These are phyloP conservation scores for Cynanchum wilfordii DNA, from an alignment of 257 asterid species.

Conservation along the genomic window DNA sequence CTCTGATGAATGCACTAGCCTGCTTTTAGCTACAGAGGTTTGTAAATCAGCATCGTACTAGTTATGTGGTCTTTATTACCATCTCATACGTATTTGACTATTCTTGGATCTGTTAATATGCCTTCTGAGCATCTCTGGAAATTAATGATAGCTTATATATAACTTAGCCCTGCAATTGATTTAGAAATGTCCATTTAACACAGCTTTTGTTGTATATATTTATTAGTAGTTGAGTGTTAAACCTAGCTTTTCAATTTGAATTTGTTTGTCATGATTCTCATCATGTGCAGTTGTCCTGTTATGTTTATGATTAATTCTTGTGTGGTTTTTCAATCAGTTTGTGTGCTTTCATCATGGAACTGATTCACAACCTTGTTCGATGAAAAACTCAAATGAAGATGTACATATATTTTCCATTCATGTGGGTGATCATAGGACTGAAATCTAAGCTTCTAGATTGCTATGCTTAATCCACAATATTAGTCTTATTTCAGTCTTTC, in stretches of 20 bases:
- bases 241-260: not conserved
- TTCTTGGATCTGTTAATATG: not conserved
- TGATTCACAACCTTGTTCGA: not conserved
- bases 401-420: not conserved
- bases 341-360: not conserved
- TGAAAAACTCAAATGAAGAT: not conserved
- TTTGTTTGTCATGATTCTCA: not conserved
- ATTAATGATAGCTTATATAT: not conserved
- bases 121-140: not conserved
- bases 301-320: not conserved
- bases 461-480: not conserved
- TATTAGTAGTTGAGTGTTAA: not conserved
- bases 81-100: not conserved
- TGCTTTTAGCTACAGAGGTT: conserved; percentile 96
- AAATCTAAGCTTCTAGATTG: not conserved
- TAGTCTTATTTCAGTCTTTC: not conserved
- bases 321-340: not conserved
- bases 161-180: not conserved
- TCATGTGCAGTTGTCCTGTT: not conserved
- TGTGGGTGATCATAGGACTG: not conserved
- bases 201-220: not conserved
- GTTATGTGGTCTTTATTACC: not conserved
- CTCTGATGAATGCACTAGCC: conserved; percentile 84
- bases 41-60: conserved; percentile 16
- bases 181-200: not conserved